A percentile compares a stretch with the other conserved stretches of the same genome.
These are phyloP conservation scores for Tetracentron sinense DNA, from an alignment of 164 flowering plant genomes.

Conservation along the genomic window DNA sequence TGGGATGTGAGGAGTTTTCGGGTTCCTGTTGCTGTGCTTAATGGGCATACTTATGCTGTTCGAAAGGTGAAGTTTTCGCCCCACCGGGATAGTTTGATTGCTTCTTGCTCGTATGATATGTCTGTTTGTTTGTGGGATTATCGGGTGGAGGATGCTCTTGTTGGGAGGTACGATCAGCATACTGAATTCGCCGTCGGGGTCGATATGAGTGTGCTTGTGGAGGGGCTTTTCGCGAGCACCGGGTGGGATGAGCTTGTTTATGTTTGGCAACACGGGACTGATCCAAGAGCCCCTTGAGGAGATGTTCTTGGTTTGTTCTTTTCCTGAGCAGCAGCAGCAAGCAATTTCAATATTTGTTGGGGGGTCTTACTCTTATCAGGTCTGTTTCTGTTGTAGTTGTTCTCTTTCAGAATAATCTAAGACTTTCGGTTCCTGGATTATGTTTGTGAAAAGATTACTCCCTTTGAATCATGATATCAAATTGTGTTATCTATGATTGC, in stretches of 20 bases:
- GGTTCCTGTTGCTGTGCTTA: conserved; percentile 55
- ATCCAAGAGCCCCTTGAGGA: conserved; percentile 70
- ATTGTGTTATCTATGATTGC: background rate
- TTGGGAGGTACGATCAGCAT: conserved; percentile 89
- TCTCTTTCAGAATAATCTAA: background rate
- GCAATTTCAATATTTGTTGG: background rate
- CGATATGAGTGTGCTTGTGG: conserved; percentile 95
- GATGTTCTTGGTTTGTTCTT: background rate
- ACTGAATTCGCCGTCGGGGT: conserved; percentile 93
- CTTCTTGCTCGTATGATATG: conserved; percentile 91
- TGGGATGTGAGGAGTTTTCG: conserved; percentile 88
- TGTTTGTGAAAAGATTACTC: conserved; percentile 1
- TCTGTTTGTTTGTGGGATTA: conserved; percentile 88
- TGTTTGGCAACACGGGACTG: conserved; percentile 95
- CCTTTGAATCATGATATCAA: background rate
- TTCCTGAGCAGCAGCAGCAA: background rate
- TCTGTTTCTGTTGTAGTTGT: conserved; percentile 6
- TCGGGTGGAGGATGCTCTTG: conserved; percentile 73
- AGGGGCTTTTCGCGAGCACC: conserved; percentile 86
- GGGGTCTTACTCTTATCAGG: background rate
- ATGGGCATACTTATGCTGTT: conserved; percentile 81
- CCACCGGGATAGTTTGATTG: conserved; percentile 51
- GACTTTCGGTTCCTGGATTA: background rate
- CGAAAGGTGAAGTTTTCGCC: conserved; percentile 86
- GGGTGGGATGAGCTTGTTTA: conserved; percentile 96